These are phyloP conservation scores for Fusarium poae DNA, from an alignment of 2,329 filamentous ascomycete species.

Conservation along the genomic window DNA sequence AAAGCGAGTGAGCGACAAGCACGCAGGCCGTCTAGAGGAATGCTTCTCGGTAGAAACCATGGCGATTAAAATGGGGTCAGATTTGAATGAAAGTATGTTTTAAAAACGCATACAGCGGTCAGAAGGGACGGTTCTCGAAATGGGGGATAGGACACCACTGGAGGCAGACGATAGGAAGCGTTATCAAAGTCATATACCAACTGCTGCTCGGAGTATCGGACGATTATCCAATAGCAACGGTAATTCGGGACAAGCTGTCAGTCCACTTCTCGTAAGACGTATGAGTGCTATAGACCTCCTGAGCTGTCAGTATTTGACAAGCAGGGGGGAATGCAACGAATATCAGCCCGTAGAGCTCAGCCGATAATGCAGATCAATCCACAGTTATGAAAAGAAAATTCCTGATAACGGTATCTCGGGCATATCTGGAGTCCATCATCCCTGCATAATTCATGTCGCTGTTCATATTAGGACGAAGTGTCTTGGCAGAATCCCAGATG, in stretches of 20 bases:
- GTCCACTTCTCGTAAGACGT: slow-evolving; percentile 3
- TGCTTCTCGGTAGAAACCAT: slow-evolving; percentile 19
- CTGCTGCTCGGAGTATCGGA: not conserved
- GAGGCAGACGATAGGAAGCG: not conserved
- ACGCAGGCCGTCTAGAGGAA: slow-evolving; percentile 1
- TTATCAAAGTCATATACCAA: slow-evolving; percentile 24
- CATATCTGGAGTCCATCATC: not conserved
- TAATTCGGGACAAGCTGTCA: not conserved
- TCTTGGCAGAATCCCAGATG: not conserved
- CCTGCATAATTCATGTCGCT: not conserved
- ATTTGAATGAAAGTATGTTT: slow-evolving; percentile 15
- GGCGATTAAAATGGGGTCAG: not conserved
- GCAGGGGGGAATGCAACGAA: not conserved
- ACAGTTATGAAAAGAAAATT: not conserved
- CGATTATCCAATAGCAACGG: not conserved
- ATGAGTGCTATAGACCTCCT: not conserved
- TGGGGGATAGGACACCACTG: not conserved
- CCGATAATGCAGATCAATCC: not conserved
- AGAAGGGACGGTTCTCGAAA: not conserved
- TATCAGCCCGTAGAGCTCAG: slow-evolving; percentile 18
- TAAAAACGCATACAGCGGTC: not conserved
- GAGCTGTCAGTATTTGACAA: not conserved
- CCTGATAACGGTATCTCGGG: not conserved
- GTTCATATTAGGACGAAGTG: not conserved
- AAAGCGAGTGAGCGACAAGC: slow-evolving; percentile 40